Evolutionary conservation across 129 eudicot species (phyloP), one percentile per base, ranked within the genome.

Genomic region (Ambrosia artemisiifolia): DNA sequence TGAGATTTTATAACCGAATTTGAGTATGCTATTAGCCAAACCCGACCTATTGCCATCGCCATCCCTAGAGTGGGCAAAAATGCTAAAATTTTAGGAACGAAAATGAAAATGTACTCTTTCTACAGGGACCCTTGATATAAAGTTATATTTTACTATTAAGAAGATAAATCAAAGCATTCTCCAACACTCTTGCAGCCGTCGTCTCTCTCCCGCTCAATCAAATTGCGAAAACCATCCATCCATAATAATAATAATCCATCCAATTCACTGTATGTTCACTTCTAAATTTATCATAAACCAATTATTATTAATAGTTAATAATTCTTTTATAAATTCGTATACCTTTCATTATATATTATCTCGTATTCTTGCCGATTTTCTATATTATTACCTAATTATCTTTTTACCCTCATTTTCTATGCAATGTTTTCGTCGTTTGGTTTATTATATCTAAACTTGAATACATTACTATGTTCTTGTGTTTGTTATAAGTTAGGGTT

Each of bases 161-260:
- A 24, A 24, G 28, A 24, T 24, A 24, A 24, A 24, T 24, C 28
- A 24, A 24, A 24, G 28, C 69, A 66, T 57, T 55, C 35, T 42
- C 34, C 7, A 28, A 28, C 79, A 65, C 35, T 65, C 60, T 20
- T 46, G 73, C 79, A 75, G 79, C 64, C 73, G 63, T 66, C 73
- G 63, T 66, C 51, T 30, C 46, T 18, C 56, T 8, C 35, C 32
- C 61, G 54, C 38, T 60, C 72, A 53, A 47, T 62, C 70, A 66
- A 3, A 24, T 24, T 33, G 24, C n/a, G 46, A 35, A 53, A 65
- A 65, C 65, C 79, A 28, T 51, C 65, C 48, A 43, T 24, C 28
- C 28, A 24, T 24, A 24, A 24, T 24, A 24, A 24, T 24, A 24
- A 24, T 24, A 24, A 24, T 24, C 32, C 54, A 54, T 54, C 65